Conservation (phyloP, 176 grass and related monocot species). For the Triticum urartu region DNA sequence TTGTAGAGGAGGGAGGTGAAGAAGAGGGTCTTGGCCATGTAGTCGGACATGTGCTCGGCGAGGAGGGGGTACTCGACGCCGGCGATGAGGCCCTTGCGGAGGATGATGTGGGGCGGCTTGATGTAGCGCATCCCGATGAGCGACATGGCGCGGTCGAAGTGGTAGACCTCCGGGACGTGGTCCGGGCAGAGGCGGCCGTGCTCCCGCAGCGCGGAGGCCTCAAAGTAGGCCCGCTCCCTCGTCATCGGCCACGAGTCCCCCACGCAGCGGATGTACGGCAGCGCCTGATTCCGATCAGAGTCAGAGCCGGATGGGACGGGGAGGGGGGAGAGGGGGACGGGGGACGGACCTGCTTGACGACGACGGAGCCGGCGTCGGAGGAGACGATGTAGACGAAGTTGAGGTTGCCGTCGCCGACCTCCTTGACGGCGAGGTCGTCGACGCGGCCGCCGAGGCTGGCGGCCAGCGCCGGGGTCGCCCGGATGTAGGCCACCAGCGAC, state of each 20-base stretch:
- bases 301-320: not conserved
- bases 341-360: constrained; percentile 70
- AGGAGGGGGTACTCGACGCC: constrained; percentile 82
- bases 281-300: constrained; percentile 45
- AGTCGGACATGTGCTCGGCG: constrained; percentile 76
- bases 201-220: constrained; percentile 59
- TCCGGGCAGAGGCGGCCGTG: constrained; percentile 70
- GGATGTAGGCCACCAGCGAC: constrained; percentile 85
- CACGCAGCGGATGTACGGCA: constrained; percentile 79
- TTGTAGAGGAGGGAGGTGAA: constrained; percentile 78
- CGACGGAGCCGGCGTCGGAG: constrained; percentile 65
- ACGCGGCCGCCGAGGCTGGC: constrained; percentile 51
- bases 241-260: constrained; percentile 91
- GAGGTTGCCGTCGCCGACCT: constrained; percentile 98
- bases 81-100: constrained; percentile 92
- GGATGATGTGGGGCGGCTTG: constrained; percentile 79
- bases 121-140: constrained; percentile 92
- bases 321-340: not conserved
- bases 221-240: constrained; percentile 90
- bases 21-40: constrained; percentile 85
- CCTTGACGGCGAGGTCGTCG: constrained; percentile 53
- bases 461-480: constrained; percentile 54
- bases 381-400: constrained; percentile 96
- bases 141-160: constrained; percentile 85
- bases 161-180: constrained; percentile 87